Evolutionary conservation across 106 monocot genomes (phyloP), one percentile per base, ranked within the genome.

Genomic region (Hemerocallis citrina): DNA sequence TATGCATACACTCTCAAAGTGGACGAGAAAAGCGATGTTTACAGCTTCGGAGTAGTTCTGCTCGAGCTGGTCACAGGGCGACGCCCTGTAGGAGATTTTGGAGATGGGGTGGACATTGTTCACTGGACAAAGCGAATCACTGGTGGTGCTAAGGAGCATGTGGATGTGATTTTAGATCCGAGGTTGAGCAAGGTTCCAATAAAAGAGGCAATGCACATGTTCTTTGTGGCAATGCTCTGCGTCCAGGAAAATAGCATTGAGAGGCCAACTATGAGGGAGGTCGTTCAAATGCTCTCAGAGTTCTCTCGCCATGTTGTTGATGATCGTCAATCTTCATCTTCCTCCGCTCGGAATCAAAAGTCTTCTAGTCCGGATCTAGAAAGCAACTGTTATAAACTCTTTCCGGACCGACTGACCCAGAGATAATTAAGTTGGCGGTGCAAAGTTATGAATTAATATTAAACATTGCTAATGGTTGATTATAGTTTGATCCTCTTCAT

Each of bases 11-110:
- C 95, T 2, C 71, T 96, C 25, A 83, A 67, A 51, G 95, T 96
- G 50, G 95, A 87, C 43, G 95, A 96, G 60, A 95, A 96, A 63
- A 96, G 86, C 4, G 95, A 96, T 24, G 95, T 96, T 3, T 96
- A 87, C 57, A 90, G 90, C 73, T 96, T 72, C 43, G 95, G 95
- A 13, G 86, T 96, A 15, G 95, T 96, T 4, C 83, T 96, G 0
- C 63, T 90, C 24, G 95, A 96, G 73, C 73, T 96, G 5, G 75
- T 96, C 60, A 79, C 86, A 1, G 95, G 95, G 1, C 66, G 74
- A 13, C 72, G 72, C 0, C 90, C 95, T 0, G 86, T 96, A 7
- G 95, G 90, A 2, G 90, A 81, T 30, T 90, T 90, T 38, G 95
- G 90, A 0, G 86, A 96, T n/a, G 95, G 90, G 0, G 84, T 96